These are phyloP conservation scores for Centrapalus pauciflorus DNA, from an alignment of 129 eudicot genomes.

Conservation along the genomic window DNA sequence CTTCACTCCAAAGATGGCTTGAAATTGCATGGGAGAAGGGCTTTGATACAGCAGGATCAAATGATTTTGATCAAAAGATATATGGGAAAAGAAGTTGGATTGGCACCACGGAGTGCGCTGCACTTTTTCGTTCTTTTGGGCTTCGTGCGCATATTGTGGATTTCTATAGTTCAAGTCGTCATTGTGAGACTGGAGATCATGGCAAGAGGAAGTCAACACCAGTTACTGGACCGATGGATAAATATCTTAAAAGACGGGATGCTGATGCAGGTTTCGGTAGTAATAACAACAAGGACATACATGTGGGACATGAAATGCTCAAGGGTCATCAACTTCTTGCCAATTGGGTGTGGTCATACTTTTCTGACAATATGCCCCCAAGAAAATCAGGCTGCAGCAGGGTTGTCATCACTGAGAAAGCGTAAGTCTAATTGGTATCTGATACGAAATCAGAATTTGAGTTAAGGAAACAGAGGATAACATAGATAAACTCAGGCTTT, in stretches of 20 bases:
- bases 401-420: constrained; percentile 57
- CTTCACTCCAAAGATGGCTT: constrained; percentile 82
- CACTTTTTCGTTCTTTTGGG: constrained; percentile 85
- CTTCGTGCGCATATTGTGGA: constrained; percentile 85
- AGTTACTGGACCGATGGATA: constrained; percentile 85
- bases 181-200: not conserved
- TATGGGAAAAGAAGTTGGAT: constrained; percentile 68
- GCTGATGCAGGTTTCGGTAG: constrained; percentile 14
- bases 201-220: constrained; percentile 19
- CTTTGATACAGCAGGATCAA: constrained; percentile 63
- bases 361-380: constrained; percentile 34
- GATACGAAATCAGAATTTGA: too few species aligned
- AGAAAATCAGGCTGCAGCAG: constrained; percentile 24
- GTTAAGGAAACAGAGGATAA: too few species aligned
- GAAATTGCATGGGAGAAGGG: constrained; percentile 87
- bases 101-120: constrained; percentile 90
- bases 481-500: too few species aligned
- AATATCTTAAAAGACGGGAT: constrained; percentile 38
- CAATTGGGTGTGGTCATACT: constrained; percentile 92
- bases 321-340: constrained; percentile 57
- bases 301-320: constrained; percentile 8
- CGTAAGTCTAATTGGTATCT: constrained; percentile 41
- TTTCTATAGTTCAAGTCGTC: constrained; percentile 30
- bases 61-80: constrained; percentile 46
- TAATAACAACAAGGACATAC: constrained; percentile 11